A percentile compares a stretch with the other conserved stretches of the same genome.
Conservation (phyloP, 805 yeast genomes). For the Yarrowia porcina region DNA sequence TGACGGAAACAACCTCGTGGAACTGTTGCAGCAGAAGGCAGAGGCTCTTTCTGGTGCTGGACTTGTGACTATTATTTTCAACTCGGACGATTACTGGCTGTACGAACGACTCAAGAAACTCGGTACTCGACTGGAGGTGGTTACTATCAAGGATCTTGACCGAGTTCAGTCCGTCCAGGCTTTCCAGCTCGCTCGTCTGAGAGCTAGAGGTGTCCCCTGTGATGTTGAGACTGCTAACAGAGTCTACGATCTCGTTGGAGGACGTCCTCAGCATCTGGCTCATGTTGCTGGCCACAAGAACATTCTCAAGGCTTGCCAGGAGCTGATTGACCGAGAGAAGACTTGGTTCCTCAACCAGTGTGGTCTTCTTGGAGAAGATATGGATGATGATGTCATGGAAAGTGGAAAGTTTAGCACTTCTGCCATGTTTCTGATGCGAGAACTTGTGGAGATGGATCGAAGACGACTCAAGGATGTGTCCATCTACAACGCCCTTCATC, state of each 20-base stretch:
- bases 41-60: constrained; percentile 74
- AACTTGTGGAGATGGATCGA: constrained; percentile 64
- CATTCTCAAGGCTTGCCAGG: constrained; percentile 56
- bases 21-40: constrained; percentile 78
- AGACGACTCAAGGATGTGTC: constrained; percentile 30
- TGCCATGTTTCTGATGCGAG: constrained; percentile 70
- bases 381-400: constrained; percentile 91
- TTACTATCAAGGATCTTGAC: constrained; percentile 59
- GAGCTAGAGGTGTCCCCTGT: constrained; percentile 43
- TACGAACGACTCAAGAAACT: constrained; percentile 69
- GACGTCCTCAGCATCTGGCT: constrained; percentile 77
- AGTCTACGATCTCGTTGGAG: constrained; percentile 71
- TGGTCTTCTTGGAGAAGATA: constrained; percentile 66
- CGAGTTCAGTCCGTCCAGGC: constrained; percentile 56
- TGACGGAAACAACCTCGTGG: constrained; percentile 67
- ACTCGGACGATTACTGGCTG: constrained; percentile 83
- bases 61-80: constrained; percentile 64
- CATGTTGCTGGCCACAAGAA: constrained; percentile 47
- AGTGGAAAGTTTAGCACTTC: constrained; percentile 70
- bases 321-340: constrained; percentile 71
- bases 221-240: constrained; percentile 46
- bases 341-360: constrained; percentile 85
- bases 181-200: constrained; percentile 48
- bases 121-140: constrained; percentile 70
- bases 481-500: constrained; percentile 31